These are phyloP conservation scores for Takashimella koratensis DNA, from an alignment of 1,284 basidiomycete species.

Conservation along the genomic window DNA sequence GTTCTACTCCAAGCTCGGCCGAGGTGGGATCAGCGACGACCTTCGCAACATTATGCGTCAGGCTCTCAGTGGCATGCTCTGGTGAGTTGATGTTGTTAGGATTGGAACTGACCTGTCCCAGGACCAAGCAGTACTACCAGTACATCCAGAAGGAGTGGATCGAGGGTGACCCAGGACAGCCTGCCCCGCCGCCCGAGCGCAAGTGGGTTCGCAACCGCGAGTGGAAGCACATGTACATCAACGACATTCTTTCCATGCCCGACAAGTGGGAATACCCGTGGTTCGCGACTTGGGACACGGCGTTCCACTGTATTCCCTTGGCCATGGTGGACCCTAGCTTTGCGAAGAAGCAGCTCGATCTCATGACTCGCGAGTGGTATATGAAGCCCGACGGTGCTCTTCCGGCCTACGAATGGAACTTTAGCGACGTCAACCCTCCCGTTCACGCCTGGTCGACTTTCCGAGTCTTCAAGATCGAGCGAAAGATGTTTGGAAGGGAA, in stretches of 20 bases:
- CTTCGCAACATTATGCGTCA: conserved; percentile 94
- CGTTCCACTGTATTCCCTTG: conserved; percentile 96
- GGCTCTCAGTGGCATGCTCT: conserved; percentile 96
- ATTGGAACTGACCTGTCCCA: conserved; percentile 11
- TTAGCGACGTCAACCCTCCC: conserved; percentile 92
- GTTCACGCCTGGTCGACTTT: conserved; percentile 98
- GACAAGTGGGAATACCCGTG: conserved; percentile 99
- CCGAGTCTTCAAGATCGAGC: conserved; percentile 96
- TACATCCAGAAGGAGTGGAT: conserved; percentile 97
- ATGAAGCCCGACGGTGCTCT: conserved; percentile 95
- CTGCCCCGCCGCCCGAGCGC: conserved; percentile 84
- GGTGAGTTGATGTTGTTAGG: conserved; percentile 51
- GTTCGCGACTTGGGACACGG: conserved; percentile 91
- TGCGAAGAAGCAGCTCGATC: conserved; percentile 94
- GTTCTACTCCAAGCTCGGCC: conserved; percentile 79
- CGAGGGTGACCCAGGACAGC: conserved; percentile 89
- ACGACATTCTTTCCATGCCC: conserved; percentile 96
- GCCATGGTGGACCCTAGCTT: conserved; percentile 92
- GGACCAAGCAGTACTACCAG: conserved; percentile 92
- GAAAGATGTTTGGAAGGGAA: conserved; percentile 86
- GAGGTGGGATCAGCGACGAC: conserved; percentile 83
- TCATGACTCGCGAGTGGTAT: conserved; percentile 98
- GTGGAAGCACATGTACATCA: conserved; percentile 92
- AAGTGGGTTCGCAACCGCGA: conserved; percentile 84
- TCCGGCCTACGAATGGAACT: conserved; percentile 99